phyloP scores from a whole-genome alignment of 2,329 filamentous ascomycete genomes.

The Fusarium sp. region DNA sequence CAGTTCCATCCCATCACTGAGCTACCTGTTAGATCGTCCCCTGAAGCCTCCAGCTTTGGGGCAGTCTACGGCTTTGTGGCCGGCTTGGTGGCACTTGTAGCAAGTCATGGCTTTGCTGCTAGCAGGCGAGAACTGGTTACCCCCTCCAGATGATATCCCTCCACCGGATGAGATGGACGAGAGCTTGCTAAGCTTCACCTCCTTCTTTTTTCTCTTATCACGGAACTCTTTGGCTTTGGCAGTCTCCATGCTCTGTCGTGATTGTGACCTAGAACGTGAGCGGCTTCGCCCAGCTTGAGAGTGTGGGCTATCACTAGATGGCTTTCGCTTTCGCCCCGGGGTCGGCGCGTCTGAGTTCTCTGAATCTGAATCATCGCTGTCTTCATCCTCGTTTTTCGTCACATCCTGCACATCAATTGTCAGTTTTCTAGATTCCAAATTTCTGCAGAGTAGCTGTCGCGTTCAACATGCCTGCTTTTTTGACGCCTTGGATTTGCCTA shows the following conservation, averaged over 20 bases:
- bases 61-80: conserved; percentile 70
- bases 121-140: conserved; percentile 36
- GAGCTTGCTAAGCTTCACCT: conserved; percentile 73
- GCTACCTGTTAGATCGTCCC: conserved; percentile 27
- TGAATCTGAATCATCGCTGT: conserved; percentile 44
- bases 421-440: neutral
- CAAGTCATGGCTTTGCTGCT: conserved; percentile 57
- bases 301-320: conserved; percentile 38
- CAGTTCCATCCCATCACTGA: neutral
- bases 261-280: conserved; percentile 49
- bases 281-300: conserved; percentile 37
- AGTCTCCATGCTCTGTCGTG: conserved; percentile 43
- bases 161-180: conserved; percentile 67
- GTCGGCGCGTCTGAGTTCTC: conserved; percentile 40
- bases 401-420: conserved; percentile 22
- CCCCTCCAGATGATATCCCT: conserved; percentile 60
- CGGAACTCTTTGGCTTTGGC: conserved; percentile 61
- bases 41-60: conserved; percentile 48
- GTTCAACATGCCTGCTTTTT: conserved; percentile 44
- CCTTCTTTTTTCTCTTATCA: conserved; percentile 71
- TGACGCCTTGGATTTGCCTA: conserved; percentile 45
- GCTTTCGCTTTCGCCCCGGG: conserved; percentile 44
- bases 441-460: neutral
- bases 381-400: conserved; percentile 39
- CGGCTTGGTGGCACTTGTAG: conserved; percentile 70